phyloP scores from a whole-genome alignment of 2,329 filamentous ascomycete species.

The Calonectria pseudoreteaudii region DNA sequence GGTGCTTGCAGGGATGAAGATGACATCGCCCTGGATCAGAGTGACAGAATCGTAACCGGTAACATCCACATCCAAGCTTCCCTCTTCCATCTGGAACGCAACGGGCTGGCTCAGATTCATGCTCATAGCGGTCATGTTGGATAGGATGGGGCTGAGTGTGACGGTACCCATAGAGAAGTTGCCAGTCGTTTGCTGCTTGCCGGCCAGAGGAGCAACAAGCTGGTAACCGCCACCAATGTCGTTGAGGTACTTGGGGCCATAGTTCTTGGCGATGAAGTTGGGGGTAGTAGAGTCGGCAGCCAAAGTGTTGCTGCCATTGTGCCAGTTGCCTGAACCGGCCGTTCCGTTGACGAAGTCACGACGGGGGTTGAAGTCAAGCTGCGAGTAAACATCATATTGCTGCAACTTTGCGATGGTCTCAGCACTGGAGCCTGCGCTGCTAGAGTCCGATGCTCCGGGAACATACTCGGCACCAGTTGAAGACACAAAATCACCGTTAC shows the following conservation, averaged over 20 bases:
- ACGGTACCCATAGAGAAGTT: constrained; percentile 4
- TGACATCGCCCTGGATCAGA: neutral
- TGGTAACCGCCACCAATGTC: neutral
- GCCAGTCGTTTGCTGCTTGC: neutral
- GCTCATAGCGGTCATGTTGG: neutral
- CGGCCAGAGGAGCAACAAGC: constrained; percentile 13
- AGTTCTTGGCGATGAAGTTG: constrained; percentile 1
- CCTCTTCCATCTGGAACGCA: neutral
- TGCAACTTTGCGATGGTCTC: neutral
- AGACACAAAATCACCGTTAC: neutral
- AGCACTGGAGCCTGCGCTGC: neutral
- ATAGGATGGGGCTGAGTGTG: neutral
- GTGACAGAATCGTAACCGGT: neutral
- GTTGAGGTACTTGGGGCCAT: constrained; percentile 33
- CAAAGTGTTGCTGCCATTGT: neutral
- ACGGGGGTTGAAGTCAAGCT: neutral
- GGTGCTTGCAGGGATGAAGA: neutral
- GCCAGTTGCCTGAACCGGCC: neutral
- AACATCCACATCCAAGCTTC: neutral
- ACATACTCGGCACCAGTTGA: neutral
- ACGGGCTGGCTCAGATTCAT: neutral
- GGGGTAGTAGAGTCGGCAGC: neutral
- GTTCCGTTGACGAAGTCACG: neutral
- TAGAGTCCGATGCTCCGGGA: neutral
- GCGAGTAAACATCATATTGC: neutral